Percentiles rank a stretch among this genome's conserved stretches.
phyloP scores from a whole-genome alignment of 345 rosid genomes.

The Salix purpurea region DNA sequence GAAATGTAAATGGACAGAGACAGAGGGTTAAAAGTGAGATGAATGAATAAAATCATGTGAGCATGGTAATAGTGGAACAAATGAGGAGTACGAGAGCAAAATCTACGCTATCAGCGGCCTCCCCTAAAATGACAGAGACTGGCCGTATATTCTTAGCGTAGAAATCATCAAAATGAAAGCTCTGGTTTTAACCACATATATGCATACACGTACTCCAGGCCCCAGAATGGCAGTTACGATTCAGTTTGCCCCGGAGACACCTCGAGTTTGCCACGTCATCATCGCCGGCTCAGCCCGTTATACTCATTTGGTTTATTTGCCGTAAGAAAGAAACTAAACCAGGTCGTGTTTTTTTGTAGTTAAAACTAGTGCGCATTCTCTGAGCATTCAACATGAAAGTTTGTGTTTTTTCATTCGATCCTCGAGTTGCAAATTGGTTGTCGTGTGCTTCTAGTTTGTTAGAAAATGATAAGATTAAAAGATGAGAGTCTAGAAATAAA shows the following conservation, averaged over 20 bases:
- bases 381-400: no score
- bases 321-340: neutral
- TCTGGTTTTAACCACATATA: slow-evolving; percentile 13
- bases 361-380: no score
- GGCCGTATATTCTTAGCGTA: neutral
- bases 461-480: no score
- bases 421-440: no score
- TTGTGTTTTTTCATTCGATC: no score
- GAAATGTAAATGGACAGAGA: no score
- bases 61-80: neutral
- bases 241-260: slow-evolving; percentile 1
- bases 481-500: no score
- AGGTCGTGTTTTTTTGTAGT: no score
- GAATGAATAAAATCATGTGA: neutral
- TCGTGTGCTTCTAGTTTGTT: no score
- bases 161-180: slow-evolving; percentile 49
- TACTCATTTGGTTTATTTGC: slow-evolving; percentile 14
- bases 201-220: neutral
- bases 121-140: neutral
- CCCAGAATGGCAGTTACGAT: slow-evolving; percentile 23
- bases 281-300: slow-evolving; percentile 30
- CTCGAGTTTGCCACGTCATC: slow-evolving; percentile 27
- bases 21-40: neutral
- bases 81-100: neutral
- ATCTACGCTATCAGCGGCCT: neutral